These are phyloP conservation scores for Silene noctiflora DNA, from an alignment of 179 eudicot species.

Conservation along the genomic window DNA sequence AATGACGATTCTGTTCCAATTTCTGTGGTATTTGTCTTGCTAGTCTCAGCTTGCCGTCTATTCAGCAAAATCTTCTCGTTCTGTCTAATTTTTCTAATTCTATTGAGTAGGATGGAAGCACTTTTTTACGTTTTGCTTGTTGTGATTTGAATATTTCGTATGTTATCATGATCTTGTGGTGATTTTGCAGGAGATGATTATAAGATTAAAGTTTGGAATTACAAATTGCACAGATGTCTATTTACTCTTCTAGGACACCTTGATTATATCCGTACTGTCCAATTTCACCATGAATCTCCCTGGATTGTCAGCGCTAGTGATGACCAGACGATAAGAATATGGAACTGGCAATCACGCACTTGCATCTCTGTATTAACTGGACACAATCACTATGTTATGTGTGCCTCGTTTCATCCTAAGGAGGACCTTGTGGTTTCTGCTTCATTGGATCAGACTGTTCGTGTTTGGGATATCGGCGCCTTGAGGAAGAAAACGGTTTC, in stretches of 20 bases:
- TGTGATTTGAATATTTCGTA: not conserved
- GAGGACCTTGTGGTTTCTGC: constrained; percentile 88
- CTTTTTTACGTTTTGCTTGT: not conserved
- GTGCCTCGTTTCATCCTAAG: constrained; percentile 84
- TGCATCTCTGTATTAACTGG: constrained; percentile 83
- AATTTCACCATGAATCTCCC: constrained; percentile 79
- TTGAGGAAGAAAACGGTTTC: constrained; percentile 70
- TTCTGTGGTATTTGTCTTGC: not conserved
- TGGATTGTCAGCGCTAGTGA: constrained; percentile 96
- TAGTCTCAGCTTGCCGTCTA: not conserved
- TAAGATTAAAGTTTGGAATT: constrained; percentile 83
- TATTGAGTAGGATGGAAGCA: not conserved
- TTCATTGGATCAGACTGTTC: constrained; percentile 83
- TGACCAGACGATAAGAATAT: constrained; percentile 85
- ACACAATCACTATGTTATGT: constrained; percentile 88
- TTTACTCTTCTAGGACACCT: constrained; percentile 88
- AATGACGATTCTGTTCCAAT: not conserved
- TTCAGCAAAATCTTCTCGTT: no score
- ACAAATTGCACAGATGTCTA: constrained; percentile 75
- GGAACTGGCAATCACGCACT: constrained; percentile 93
- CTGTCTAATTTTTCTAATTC: not conserved
- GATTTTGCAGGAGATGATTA: constrained; percentile 71
- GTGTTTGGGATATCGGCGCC: constrained; percentile 85
- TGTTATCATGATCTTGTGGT: not conserved
- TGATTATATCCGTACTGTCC: constrained; percentile 84